Evolutionary conservation across 2,329 filamentous ascomycete species (phyloP), one percentile per base, ranked within the genome.

Genomic region (Venturia carpophila): DNA sequence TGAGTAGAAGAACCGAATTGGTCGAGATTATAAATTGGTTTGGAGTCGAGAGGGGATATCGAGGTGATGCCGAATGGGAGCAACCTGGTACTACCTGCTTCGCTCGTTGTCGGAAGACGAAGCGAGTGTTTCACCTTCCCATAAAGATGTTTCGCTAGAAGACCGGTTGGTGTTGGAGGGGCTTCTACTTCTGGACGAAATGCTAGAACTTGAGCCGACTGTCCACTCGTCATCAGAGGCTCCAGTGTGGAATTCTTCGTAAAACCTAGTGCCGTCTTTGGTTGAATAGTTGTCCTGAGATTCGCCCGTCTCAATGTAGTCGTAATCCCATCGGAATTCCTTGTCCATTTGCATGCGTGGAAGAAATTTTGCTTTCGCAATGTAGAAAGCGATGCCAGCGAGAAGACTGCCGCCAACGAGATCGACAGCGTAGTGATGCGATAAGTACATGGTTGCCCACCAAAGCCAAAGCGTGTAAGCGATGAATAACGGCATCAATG

Each of bases 401-500:
- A 79, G 76, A 62, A 96, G 80, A 74, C 88, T 91, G 70, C 93
- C 93, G 43, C 85, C 91, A 34, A 97, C 91, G 62, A 97, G 82
- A 75, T 97, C 93, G 49, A 97, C 89, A 41, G 92, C 93, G 74
- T 97, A 97, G 79, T 97, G 93, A 77, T 97, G 93, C 72, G 91
- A 95, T 63, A 97, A 84, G 74, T 97, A 97, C 91, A 97, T 96
- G 70, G 93, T 97, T 15, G 92, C 90, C 92, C 93, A 97, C 90
- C 92, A 97, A 71, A 97, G 87, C 93, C 93, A 97, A 73, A 89
- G 84, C 56, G 89, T 89, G 76, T 97, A 97, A 68, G 84, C 82
- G 68, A 92, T 84, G 77, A 95, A 96, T 64, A 94, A 77, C 15
- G 88, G 86, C 69, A 89, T 87, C 69, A 95, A 83, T 67, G 85